A percentile compares a stretch with the other conserved stretches of the same genome.
phyloP scores from a whole-genome alignment of 129 eudicot species.

The Centaurea solstitialis region DNA sequence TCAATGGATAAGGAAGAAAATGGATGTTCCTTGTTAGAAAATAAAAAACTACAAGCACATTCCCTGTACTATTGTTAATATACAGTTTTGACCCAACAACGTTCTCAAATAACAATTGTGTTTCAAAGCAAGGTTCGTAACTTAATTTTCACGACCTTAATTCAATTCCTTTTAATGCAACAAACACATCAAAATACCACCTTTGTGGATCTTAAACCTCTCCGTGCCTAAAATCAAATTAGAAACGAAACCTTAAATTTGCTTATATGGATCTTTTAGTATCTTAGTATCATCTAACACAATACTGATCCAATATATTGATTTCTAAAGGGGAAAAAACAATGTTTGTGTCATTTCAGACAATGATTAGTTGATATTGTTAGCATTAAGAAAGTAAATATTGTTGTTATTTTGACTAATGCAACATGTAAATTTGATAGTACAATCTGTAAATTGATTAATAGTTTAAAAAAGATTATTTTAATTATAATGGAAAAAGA shows the following conservation, averaged over 20 bases:
- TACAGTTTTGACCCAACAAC: not conserved
- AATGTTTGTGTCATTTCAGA: not conserved
- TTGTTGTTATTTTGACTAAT: not conserved
- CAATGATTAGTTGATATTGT: not conserved
- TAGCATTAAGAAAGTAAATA: not conserved
- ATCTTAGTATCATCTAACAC: not conserved
- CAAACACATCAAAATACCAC: not conserved
- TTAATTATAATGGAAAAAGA: not conserved
- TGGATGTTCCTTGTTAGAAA: not conserved
- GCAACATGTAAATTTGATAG: not conserved
- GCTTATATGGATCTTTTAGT: not conserved
- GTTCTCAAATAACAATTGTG: not conserved
- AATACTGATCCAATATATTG: not conserved
- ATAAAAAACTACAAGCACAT: not conserved
- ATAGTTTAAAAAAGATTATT: too few species aligned
- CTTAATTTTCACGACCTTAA: not conserved
- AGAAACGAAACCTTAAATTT: not conserved
- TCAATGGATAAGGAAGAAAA: not conserved
- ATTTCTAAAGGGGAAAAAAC: not conserved
- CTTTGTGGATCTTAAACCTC: not conserved
- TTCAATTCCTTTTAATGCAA: not conserved
- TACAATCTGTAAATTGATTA: not conserved
- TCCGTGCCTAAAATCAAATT: not conserved
- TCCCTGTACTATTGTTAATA: not conserved
- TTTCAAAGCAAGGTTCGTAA: not conserved